Base-by-base conservation (phyloP, 441 rosid species). In the Euphorbia celastroides region DNA sequence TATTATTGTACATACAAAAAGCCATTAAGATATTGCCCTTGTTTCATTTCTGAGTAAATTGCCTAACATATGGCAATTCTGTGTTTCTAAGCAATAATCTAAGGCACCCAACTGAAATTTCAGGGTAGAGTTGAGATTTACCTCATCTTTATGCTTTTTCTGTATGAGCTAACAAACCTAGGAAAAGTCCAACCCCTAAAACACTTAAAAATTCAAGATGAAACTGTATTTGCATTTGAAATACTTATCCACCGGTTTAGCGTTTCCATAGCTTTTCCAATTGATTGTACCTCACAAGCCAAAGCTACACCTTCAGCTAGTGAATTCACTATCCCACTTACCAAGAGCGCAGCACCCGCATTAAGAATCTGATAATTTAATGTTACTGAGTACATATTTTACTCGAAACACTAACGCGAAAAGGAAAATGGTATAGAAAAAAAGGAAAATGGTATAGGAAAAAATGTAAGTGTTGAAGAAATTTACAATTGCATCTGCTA, bases 301-400 rank as follows among this genome's bases (percentile, higher is more conserved):
- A 90, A 42, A 56, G 63, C 67, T 11, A 95, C 89, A 62, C 97
- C 98, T 68, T 88, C 86, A 20, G 79, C 87, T 13, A 92, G 79
- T 12, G 88, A 82, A 22, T 70, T 69, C 44, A 80, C 96, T 57
- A 9, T 62, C 59, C 87, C 81, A 60, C 89, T 75, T 9, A 95
- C 98, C 64, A 87, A 60, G 9, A 92, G 90, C 50, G 98, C 94
- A 12, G 98, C 96, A 12, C 95, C 99, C 65, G 99, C 93, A 73
- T 90, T 92, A 23, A 95, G 81, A 74, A 92, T 84, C 99, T 94
- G 57, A 52, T 51, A 60, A 72, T 17, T 38, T 11, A 66, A 48
- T 28, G 60, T 50, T 8, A 31, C 20, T 16, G 23, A 11, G 30
- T 65, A 38, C 41, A 42, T 26, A 26, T 55, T 25, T 30, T 19